These are phyloP conservation scores for Chaetomiaceae sp. DNA, from an alignment of 2,329 filamentous ascomycete species.

Conservation along the genomic window DNA sequence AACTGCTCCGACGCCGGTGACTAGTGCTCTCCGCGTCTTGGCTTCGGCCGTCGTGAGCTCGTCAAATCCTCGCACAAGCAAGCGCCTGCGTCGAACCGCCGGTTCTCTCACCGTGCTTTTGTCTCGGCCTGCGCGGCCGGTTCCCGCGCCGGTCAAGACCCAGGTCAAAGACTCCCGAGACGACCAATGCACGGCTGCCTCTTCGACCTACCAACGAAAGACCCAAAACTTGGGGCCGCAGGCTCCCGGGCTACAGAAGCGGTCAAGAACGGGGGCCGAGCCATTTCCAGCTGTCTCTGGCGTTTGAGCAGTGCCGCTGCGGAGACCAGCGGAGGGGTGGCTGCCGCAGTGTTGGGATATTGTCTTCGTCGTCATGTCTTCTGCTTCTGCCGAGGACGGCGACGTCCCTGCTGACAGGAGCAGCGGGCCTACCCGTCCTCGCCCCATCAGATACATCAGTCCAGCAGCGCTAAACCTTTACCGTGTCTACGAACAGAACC, in stretches of 20 bases:
- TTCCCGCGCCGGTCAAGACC: constrained; percentile 10
- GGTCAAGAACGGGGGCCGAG: constrained; percentile 4
- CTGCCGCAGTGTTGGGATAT: neutral
- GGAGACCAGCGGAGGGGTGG: neutral
- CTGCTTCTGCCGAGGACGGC: constrained; percentile 19
- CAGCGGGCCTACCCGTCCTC: constrained; percentile 27
- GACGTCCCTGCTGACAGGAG: constrained; percentile 14
- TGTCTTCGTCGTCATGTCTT: constrained; percentile 25
- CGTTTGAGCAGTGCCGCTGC: neutral
- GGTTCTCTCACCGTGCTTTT: constrained; percentile 2
- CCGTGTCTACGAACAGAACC: constrained; percentile 60
- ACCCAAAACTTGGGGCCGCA: neutral
- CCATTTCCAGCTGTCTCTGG: neutral
- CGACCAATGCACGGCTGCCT: constrained; percentile 13
- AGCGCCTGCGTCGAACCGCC: constrained; percentile 18
- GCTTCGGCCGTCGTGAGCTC: constrained; percentile 3
- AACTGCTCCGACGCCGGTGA: constrained; percentile 13
- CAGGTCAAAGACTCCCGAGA: neutral
- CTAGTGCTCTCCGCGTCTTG: constrained; percentile 8
- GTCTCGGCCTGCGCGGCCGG: constrained; percentile 12
- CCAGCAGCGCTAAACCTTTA: constrained; percentile 60
- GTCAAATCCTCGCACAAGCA: constrained; percentile 13
- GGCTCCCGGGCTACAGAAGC: constrained; percentile 4
- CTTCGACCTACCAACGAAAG: constrained; percentile 14
- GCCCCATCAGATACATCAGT: constrained; percentile 42